Evolutionary conservation across 2,329 filamentous ascomycete species (phyloP).

Genomic region (Calonectria montana): DNA sequence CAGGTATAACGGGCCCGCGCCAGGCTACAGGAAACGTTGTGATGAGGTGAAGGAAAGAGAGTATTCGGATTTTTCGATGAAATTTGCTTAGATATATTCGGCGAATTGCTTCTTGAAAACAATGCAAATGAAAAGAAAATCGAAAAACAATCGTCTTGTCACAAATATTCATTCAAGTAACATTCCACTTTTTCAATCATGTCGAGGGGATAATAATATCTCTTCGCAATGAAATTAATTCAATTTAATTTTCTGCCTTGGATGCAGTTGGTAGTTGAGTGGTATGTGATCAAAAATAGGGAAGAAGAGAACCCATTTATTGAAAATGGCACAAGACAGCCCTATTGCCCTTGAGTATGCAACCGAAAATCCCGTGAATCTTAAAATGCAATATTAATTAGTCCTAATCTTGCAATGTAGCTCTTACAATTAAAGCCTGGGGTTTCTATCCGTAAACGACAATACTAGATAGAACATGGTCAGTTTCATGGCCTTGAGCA

Average conservation of each 20-base stretch:
- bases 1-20: neutral
- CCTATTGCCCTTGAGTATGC: too few species aligned
- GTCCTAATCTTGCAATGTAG: neutral
- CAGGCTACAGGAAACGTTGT: neutral
- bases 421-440: neutral
- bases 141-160: too few species aligned
- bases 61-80: neutral
- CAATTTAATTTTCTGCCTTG: too few species aligned
- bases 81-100: neutral
- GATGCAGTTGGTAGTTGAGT: too few species aligned
- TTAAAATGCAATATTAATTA: neutral
- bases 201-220: too few species aligned
- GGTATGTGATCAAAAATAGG: too few species aligned
- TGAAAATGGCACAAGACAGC: too few species aligned
- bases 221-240: too few species aligned
- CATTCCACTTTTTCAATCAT: too few species aligned
- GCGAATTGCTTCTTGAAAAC: neutral
- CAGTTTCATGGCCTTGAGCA: neutral
- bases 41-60: neutral
- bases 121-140: neutral
- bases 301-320: too few species aligned
- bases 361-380: too few species aligned
- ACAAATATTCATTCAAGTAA: too few species aligned
- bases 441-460: slow-evolving; percentile 10
- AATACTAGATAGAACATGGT: neutral